Base-by-base conservation (phyloP, 2,329 filamentous ascomycete genomes). In the Beauveria rudraprayagi region DNA sequence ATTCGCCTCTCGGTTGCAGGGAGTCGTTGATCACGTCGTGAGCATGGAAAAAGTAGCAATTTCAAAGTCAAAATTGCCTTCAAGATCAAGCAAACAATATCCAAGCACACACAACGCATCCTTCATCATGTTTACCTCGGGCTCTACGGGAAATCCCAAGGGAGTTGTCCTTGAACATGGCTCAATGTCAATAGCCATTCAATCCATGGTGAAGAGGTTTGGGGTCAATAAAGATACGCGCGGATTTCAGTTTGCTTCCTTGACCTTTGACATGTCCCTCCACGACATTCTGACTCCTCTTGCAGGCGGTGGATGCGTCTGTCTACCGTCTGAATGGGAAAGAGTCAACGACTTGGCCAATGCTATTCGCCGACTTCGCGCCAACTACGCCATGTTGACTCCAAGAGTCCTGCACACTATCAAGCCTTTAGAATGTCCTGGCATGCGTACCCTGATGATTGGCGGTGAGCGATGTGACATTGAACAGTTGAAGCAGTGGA, bases 81-180 rank as follows among this genome's bases (percentile, higher is more conserved):
- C 7, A 24, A 11, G n/a, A 2, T 22, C 48, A 5, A 4, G 9
- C 9, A 51, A n/a, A 34, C 48, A 34, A 30, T 0, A 3, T n/a
- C 3, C 22, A 30, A 19, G 41, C 3, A 4, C 37, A 26, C 9
- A 16, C 9, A 28, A 11, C 11, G 37, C 61, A 41, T 52, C 63
- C 16, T 71, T 68, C 34, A 77, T 80, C 64, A 77, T 81, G 67
- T 82, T 81, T 64, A 83, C 80, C 19, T 81, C 78, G 5, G 80
- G 80, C 17, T 80, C 76, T 24, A 82, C 80, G 0, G 80, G 80
- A 6, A 70, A 69, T 24, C 80, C 80, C 2, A 83, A 81, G 69
- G 78, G 64, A 3, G 56, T 66, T 10, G 28, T 63, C 10, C 28
- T 64, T 17, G 48, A 41, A 2, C 61, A 64, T n/a, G 22, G 19